Conservation (phyloP, 768 basidiomycete species). For the Rhizopogon salebrosus region DNA sequence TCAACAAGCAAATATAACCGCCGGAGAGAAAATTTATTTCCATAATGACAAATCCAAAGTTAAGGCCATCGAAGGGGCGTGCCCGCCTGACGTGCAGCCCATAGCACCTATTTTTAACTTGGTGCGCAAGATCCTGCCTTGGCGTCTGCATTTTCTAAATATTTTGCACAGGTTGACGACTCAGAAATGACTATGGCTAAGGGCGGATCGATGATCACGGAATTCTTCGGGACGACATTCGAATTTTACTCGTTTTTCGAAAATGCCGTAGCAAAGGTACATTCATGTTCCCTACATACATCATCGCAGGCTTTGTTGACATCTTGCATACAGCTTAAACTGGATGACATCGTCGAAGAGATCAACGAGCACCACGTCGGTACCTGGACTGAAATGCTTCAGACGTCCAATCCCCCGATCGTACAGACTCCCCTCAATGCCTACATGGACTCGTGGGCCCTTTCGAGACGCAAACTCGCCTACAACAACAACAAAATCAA, state of each 20-base stretch:
- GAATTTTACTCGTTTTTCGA: constrained; percentile 75
- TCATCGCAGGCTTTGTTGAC: background rate
- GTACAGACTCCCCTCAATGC: constrained; percentile 67
- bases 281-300: constrained; percentile 2
- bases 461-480: constrained; percentile 65
- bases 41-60: constrained; percentile 66
- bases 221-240: constrained; percentile 72
- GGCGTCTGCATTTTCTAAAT: background rate
- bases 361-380: constrained; percentile 82
- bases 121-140: constrained; percentile 32
- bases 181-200: constrained; percentile 65
- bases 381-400: constrained; percentile 80
- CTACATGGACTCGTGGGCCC: constrained; percentile 71
- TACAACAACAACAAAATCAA: constrained; percentile 74
- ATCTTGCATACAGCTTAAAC: constrained; percentile 40
- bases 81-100: constrained; percentile 49
- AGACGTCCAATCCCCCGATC: constrained; percentile 63
- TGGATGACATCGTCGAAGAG: constrained; percentile 71
- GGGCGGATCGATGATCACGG: constrained; percentile 59
- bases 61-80: constrained; percentile 57
- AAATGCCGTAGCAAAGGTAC: constrained; percentile 62
- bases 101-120: constrained; percentile 81
- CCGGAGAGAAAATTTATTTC: constrained; percentile 63
- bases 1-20: constrained; percentile 53
- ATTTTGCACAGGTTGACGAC: constrained; percentile 59